phyloP scores from a whole-genome alignment of 768 basidiomycete genomes.

The Rhizopogon vinicolor region DNA sequence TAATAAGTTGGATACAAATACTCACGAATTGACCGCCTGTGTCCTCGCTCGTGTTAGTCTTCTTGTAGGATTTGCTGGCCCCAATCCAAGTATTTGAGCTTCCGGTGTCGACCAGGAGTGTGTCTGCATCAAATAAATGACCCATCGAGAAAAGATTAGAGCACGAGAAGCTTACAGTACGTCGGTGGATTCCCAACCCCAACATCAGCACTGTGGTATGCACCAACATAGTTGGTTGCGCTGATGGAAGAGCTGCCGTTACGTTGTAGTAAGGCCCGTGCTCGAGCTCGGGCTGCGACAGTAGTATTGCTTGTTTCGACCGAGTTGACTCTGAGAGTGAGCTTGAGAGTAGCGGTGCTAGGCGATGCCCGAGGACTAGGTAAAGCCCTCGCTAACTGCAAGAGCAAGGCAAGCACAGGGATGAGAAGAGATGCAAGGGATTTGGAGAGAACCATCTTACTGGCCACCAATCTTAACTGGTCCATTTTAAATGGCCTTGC shows the following conservation, averaged over 20 bases:
- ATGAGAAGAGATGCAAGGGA: conserved; percentile 1
- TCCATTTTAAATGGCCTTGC: neutral
- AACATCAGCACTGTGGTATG: conserved; percentile 7
- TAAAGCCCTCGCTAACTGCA: neutral
- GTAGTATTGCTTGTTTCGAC: neutral
- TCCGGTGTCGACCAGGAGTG: conserved; percentile 17
- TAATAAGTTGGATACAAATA: neutral
- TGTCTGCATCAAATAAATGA: conserved; percentile 5
- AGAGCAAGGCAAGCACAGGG: neutral
- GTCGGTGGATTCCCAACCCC: conserved; percentile 13
- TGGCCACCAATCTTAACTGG: neutral
- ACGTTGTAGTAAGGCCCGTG: neutral
- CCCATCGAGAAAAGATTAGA: neutral
- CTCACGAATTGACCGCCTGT: conserved; percentile 28
- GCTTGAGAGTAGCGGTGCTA: neutral
- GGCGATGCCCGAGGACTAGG: neutral
- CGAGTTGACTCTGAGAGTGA: conserved; percentile 2
- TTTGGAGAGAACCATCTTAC: conserved; percentile 3
- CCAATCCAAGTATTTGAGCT: conserved; percentile 52
- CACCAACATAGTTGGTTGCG: conserved; percentile 10
- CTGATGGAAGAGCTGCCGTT: neutral
- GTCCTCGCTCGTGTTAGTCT: conserved; percentile 37
- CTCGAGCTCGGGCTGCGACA: neutral
- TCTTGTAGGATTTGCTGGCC: conserved; percentile 37
- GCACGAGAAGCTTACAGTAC: conserved; percentile 2